phyloP scores from a whole-genome alignment of 768 basidiomycete species.

The Steccherinum ochraceum region DNA sequence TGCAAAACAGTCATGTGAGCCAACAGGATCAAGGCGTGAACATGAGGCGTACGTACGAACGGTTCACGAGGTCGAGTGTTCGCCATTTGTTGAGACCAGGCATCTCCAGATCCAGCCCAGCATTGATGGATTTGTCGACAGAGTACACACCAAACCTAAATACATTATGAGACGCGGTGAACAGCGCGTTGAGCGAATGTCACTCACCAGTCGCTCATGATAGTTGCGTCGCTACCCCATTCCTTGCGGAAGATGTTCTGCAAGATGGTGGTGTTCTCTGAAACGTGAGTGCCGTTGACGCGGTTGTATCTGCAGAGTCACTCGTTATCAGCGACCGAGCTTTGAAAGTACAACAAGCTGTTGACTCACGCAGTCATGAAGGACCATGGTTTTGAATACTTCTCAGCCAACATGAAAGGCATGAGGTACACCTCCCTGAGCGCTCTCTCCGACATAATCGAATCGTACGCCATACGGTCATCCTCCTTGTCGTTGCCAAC shows the following conservation, averaged over 20 bases:
- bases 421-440: slow-evolving; percentile 55
- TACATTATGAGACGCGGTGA: not conserved
- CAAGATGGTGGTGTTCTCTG: slow-evolving; percentile 57
- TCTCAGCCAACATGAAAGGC: slow-evolving; percentile 56
- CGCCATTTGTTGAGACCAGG: slow-evolving; percentile 75
- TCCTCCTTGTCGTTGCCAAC: slow-evolving; percentile 81
- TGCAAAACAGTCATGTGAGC: not conserved
- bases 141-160: slow-evolving; percentile 68
- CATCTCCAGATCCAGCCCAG: slow-evolving; percentile 80
- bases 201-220: slow-evolving; percentile 78
- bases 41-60: slow-evolving; percentile 26
- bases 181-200: not conserved
- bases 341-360: slow-evolving; percentile 1
- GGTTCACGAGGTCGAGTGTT: slow-evolving; percentile 57
- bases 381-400: slow-evolving; percentile 45
- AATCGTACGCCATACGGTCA: slow-evolving; percentile 59
- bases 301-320: slow-evolving; percentile 54
- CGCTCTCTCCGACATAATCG: slow-evolving; percentile 41
- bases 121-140: slow-evolving; percentile 57
- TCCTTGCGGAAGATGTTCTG: slow-evolving; percentile 60
- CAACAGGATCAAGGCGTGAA: not conserved
- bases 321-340: not conserved
- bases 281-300: slow-evolving; percentile 68
- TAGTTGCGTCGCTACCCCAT: slow-evolving; percentile 67
- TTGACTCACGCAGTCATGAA: slow-evolving; percentile 61